These are phyloP conservation scores for Talaromyces islandicus DNA, from an alignment of 2,329 filamentous ascomycete species.

Conservation along the genomic window DNA sequence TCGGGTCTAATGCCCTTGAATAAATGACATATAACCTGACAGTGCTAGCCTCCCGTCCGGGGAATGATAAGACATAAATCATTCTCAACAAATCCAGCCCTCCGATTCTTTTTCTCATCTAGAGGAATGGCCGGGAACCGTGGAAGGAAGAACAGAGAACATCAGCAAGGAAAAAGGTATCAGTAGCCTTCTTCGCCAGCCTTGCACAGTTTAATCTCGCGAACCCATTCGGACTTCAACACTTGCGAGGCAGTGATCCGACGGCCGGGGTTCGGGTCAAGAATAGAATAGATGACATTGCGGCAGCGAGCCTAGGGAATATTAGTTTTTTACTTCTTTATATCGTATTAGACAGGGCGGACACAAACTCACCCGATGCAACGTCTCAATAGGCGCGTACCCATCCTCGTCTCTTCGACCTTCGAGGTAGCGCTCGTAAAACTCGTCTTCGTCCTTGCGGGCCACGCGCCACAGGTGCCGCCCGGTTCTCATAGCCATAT, in stretches of 20 bases:
- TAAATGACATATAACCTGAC: constrained; percentile 5
- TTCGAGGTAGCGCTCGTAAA: constrained; percentile 89
- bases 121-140: neutral
- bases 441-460: constrained; percentile 94
- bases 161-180: constrained; percentile 14
- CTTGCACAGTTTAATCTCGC: constrained; percentile 94
- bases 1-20: constrained; percentile 7
- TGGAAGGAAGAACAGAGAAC: constrained; percentile 2
- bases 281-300: constrained; percentile 97
- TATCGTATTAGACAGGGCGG: neutral
- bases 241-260: constrained; percentile 95
- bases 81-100: neutral
- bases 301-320: constrained; percentile 75
- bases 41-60: constrained; percentile 7
- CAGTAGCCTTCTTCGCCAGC: constrained; percentile 91
- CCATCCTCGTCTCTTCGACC: constrained; percentile 91
- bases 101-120: neutral
- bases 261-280: constrained; percentile 87
- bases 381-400: constrained; percentile 90
- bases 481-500: constrained; percentile 98
- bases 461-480: constrained; percentile 95
- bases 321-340: constrained; percentile 6
- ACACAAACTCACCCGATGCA: constrained; percentile 71
- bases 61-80: neutral
- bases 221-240: constrained; percentile 96